These are phyloP conservation scores for Fusarium anthophilum DNA, from an alignment of 2,329 filamentous ascomycete species.

Conservation along the genomic window DNA sequence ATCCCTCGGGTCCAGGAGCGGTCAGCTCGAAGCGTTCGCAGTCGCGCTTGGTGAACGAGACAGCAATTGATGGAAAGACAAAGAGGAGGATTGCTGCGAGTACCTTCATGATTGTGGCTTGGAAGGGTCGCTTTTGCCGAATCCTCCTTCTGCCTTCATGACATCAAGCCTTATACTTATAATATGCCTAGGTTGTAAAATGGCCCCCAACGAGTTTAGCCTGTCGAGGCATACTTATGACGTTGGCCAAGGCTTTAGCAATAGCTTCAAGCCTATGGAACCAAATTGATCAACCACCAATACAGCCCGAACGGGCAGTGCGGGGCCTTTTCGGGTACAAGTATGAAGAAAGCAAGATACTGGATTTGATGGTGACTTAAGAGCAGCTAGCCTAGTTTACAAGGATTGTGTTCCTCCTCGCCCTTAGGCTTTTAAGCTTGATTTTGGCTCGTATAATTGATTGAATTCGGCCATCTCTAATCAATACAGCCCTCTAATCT, in stretches of 20 bases:
- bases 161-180: neutral
- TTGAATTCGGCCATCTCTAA: neutral
- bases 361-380: neutral
- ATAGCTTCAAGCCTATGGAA: neutral
- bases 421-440: neutral
- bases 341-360: neutral
- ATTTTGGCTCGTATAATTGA: neutral
- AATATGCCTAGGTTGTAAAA: neutral
- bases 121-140: too few relatives aligned
- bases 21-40: neutral
- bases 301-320: too few relatives aligned
- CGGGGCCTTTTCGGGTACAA: neutral
- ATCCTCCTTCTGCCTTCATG: fast-evolving
- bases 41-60: neutral
- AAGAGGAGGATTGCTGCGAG: too few relatives aligned
- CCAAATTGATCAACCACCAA: too few relatives aligned
- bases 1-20: neutral
- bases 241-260: neutral
- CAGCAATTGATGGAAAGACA: fast-evolving
- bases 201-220: neutral
- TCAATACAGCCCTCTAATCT: fast-evolving
- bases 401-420: neutral
- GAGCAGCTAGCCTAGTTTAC: too few relatives aligned
- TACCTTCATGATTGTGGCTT: fast-evolving
- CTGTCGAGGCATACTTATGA: neutral